A percentile compares a stretch with the other conserved stretches of the same genome.
phyloP scores from a whole-genome alignment of 306 rosid species.

The Chamaecrista fasciculata region DNA sequence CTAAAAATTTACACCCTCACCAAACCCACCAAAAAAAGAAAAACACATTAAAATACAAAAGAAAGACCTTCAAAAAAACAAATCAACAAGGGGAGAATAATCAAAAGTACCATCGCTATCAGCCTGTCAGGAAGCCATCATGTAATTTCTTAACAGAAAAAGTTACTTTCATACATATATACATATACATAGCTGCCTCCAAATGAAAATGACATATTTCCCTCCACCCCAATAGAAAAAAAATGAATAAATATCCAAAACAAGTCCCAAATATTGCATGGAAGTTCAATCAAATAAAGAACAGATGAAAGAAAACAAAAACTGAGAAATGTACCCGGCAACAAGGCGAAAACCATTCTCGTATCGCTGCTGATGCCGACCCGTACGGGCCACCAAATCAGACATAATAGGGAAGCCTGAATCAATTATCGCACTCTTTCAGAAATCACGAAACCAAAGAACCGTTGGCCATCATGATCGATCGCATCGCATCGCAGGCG shows the following conservation, averaged over 20 bases:
- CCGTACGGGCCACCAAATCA: slow-evolving; percentile 87
- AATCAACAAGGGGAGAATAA: neutral
- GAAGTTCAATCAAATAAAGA: neutral
- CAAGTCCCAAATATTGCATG: neutral
- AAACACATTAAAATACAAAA: neutral
- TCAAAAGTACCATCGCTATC: neutral
- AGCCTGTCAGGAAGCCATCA: neutral
- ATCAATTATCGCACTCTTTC: neutral
- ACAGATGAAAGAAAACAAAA: neutral
- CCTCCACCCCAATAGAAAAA: neutral
- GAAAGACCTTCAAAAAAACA: neutral
- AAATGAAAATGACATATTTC: slow-evolving; percentile 30
- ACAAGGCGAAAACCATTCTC: slow-evolving; percentile 80
- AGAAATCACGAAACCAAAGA: slow-evolving; percentile 1
- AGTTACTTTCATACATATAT: neutral
- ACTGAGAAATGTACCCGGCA: slow-evolving; percentile 58
- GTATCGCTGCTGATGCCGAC: slow-evolving; percentile 82
- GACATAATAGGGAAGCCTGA: slow-evolving; percentile 46
- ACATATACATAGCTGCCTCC: no score
- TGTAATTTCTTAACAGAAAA: slow-evolving; percentile 1
- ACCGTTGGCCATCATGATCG: slow-evolving; percentile 26
- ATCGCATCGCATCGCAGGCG: slow-evolving; percentile 10
- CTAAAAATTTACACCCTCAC: neutral
- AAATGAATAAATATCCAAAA: neutral
- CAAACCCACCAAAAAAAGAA: neutral